These are phyloP conservation scores for Heliosperma pusillum DNA, from an alignment of 148 eudicot species.

Conservation along the genomic window DNA sequence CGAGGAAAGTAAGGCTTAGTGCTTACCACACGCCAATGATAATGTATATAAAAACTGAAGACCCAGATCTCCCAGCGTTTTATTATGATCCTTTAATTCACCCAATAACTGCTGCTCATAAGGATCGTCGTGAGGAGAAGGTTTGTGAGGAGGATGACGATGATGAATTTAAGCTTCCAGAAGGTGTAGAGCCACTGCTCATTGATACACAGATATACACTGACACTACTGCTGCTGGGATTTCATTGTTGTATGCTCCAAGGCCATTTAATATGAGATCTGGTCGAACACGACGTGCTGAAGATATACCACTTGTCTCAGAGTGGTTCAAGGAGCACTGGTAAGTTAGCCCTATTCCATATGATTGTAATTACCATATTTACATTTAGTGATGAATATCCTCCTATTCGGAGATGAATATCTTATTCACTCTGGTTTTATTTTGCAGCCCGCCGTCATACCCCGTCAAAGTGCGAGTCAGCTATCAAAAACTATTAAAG, in stretches of 20 bases:
- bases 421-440: conserved; percentile 3
- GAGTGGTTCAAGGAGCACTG: conserved; percentile 99
- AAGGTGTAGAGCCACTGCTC: conserved; percentile 81
- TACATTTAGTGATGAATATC: background rate
- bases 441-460: conserved; percentile 91
- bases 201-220: conserved; percentile 71
- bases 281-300: conserved; percentile 93
- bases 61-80: conserved; percentile 97
- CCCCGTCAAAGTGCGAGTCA: conserved; percentile 98
- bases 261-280: conserved; percentile 97
- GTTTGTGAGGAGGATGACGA: conserved; percentile 68
- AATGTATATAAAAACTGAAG: conserved; percentile 94
- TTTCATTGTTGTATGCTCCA: conserved; percentile 89
- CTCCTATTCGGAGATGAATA: background rate
- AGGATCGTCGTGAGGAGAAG: conserved; percentile 67
- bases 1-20: conserved; percentile 89
- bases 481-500: conserved; percentile 92
- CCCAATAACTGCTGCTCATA: conserved; percentile 68
- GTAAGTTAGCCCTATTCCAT: conserved; percentile 33
- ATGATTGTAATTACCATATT: background rate
- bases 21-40: conserved; percentile 96
- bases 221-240: conserved; percentile 98
- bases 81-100: conserved; percentile 96
- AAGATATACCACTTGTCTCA: conserved; percentile 95
- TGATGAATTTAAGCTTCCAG: conserved; percentile 72